Evolutionary conservation across 441 rosid species (phyloP).

Genomic region (Gossypium davidsonii): DNA sequence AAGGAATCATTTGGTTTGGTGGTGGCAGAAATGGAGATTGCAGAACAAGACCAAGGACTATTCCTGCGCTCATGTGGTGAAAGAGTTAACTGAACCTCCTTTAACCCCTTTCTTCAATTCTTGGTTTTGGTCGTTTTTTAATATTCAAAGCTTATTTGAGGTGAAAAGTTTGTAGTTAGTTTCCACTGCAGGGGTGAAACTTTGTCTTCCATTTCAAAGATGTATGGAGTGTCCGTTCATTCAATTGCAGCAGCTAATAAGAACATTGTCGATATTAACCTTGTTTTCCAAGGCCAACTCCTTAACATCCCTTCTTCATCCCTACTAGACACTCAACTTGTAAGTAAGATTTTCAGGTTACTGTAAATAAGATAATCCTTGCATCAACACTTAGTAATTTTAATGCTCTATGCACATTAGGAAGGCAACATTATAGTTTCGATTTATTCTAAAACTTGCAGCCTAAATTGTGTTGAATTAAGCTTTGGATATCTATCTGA

Average conservation of each 20-base stretch:
- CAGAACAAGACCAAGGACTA: background rate
- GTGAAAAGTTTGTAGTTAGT: background rate
- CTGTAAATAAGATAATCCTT: too few species aligned
- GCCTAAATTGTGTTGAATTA: background rate
- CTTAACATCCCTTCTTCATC: slow-evolving; percentile 3
- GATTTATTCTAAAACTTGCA: background rate
- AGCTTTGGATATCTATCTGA: background rate
- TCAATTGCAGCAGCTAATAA: slow-evolving; percentile 10
- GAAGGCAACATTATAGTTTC: background rate
- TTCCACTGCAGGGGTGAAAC: slow-evolving; percentile 9
- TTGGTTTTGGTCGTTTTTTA: background rate
- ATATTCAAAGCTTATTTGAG: background rate
- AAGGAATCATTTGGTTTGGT: background rate
- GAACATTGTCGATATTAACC: background rate
- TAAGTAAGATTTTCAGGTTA: slow-evolving; percentile 3
- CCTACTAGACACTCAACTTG: background rate
- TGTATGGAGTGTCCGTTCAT: background rate
- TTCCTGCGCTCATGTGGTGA: slow-evolving; percentile 1
- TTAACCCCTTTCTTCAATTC: background rate
- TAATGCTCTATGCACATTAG: background rate
- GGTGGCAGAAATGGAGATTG: slow-evolving; percentile 12
- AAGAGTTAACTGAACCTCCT: slow-evolving; percentile 9
- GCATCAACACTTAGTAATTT: background rate
- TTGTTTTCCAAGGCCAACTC: slow-evolving; percentile 10
- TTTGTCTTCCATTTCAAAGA: slow-evolving; percentile 11